These are phyloP conservation scores for Podila clonocystis DNA, from an alignment of 192 early-diverging fungal species.

Conservation along the genomic window DNA sequence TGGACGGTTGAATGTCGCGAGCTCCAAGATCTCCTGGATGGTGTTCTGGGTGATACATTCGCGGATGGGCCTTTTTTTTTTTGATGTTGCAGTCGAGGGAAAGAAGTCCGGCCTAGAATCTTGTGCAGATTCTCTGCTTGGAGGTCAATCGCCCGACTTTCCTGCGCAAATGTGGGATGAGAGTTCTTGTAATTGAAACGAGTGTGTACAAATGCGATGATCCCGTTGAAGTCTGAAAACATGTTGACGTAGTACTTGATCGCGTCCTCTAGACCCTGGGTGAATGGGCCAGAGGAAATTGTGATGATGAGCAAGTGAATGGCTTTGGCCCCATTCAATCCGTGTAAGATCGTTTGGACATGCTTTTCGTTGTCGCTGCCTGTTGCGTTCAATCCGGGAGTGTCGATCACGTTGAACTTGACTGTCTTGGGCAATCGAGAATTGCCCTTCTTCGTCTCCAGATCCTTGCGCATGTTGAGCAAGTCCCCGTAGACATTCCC, in stretches of 20 bases:
- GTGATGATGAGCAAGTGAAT: slow-evolving; percentile 17
- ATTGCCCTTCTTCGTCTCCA: background rate
- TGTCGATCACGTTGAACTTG: slow-evolving; percentile 1
- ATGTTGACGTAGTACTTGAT: slow-evolving; percentile 12
- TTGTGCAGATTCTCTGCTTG: background rate
- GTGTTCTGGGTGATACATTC: slow-evolving; percentile 16
- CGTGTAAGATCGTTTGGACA: background rate
- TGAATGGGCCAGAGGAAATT: background rate
- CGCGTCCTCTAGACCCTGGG: background rate
- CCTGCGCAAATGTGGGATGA: background rate
- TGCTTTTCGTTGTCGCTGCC: slow-evolving; percentile 1
- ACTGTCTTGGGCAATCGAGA: too few relatives aligned
- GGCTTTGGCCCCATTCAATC: background rate
- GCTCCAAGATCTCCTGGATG: slow-evolving; percentile 5
- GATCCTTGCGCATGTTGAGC: background rate
- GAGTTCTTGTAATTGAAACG: slow-evolving; percentile 3
- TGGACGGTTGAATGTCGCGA: slow-evolving; percentile 5
- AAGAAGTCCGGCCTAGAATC: background rate
- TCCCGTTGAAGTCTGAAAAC: slow-evolving; percentile 18
- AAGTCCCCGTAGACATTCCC: background rate
- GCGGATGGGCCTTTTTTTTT: slow-evolving; percentile 4
- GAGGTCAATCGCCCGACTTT: background rate
- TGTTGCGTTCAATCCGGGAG: slow-evolving; percentile 8
- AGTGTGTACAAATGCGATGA: slow-evolving; percentile 27
- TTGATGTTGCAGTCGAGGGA: slow-evolving; percentile 9